phyloP scores from a whole-genome alignment of 2,329 filamentous ascomycete genomes.

The Penicillium sp. region DNA sequence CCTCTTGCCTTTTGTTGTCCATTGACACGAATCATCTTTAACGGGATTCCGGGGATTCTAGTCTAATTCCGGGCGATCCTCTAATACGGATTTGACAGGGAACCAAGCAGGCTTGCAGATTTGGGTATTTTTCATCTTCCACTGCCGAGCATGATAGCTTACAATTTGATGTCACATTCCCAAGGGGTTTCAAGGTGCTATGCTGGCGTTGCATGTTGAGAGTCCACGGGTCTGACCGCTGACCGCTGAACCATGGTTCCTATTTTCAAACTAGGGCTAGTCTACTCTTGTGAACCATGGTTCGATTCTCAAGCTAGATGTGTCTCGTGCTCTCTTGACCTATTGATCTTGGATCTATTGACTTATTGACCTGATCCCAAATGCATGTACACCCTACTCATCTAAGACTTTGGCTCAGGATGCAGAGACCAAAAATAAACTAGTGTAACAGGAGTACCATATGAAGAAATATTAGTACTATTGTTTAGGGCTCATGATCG shows the following conservation, averaged over 20 bases:
- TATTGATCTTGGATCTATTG: background rate
- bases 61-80: constrained; percentile 6
- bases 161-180: background rate
- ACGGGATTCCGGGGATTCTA: background rate
- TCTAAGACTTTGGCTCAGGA: background rate
- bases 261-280: background rate
- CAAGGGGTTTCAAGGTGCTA: background rate
- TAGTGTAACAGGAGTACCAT: background rate
- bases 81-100: constrained; percentile 2
- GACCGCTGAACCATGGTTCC: background rate
- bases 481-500: constrained; percentile 13
- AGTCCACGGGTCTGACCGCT: constrained; percentile 14
- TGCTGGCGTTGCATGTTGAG: constrained; percentile 18
- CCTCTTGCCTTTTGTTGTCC: background rate
- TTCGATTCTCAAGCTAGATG: background rate
- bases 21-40: background rate
- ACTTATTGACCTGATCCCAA: background rate
- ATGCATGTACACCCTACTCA: background rate
- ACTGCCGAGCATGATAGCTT: background rate
- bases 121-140: background rate
- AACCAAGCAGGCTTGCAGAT: background rate
- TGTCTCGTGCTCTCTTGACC: background rate
- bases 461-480: constrained; percentile 6
- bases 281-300: constrained; percentile 4
- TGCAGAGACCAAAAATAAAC: background rate